These are phyloP conservation scores for Penicillium occitanis DNA, from an alignment of 2,329 filamentous ascomycete genomes.

Conservation along the genomic window DNA sequence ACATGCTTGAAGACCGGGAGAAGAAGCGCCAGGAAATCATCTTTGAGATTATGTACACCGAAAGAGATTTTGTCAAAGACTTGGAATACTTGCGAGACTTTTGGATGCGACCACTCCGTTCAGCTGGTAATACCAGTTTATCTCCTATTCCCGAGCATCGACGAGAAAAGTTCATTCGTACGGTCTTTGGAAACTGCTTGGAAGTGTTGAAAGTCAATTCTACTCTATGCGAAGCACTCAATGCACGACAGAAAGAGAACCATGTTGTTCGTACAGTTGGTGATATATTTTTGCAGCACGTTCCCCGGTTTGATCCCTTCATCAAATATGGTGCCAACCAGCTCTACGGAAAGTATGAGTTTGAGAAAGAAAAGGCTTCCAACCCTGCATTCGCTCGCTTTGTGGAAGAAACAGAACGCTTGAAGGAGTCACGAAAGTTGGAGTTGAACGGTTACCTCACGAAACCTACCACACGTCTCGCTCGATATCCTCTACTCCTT, in stretches of 20 bases:
- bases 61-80: conserved; percentile 98
- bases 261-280: conserved; percentile 87
- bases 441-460: conserved; percentile 97
- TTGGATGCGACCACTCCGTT: conserved; percentile 91
- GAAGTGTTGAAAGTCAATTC: conserved; percentile 94
- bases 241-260: conserved; percentile 82
- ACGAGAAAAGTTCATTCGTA: conserved; percentile 86
- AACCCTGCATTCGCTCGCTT: conserved; percentile 86
- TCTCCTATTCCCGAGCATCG: conserved; percentile 88
- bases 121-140: conserved; percentile 59
- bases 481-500: conserved; percentile 86
- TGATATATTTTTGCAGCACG: conserved; percentile 90
- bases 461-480: conserved; percentile 92
- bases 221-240: conserved; percentile 81
- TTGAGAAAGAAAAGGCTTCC: conserved; percentile 87
- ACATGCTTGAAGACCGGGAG: conserved; percentile 83
- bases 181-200: conserved; percentile 93
- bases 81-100: conserved; percentile 96
- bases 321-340: conserved; percentile 96
- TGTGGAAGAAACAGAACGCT: conserved; percentile 91
- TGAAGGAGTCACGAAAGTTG: conserved; percentile 94
- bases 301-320: conserved; percentile 90
- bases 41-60: conserved; percentile 97
- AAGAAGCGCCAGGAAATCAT: conserved; percentile 99
- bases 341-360: conserved; percentile 94